A percentile compares a stretch with the other conserved stretches of the same genome.
Conservation (phyloP, 177 flowering plant genomes). For the Vitis hybrid region DNA sequence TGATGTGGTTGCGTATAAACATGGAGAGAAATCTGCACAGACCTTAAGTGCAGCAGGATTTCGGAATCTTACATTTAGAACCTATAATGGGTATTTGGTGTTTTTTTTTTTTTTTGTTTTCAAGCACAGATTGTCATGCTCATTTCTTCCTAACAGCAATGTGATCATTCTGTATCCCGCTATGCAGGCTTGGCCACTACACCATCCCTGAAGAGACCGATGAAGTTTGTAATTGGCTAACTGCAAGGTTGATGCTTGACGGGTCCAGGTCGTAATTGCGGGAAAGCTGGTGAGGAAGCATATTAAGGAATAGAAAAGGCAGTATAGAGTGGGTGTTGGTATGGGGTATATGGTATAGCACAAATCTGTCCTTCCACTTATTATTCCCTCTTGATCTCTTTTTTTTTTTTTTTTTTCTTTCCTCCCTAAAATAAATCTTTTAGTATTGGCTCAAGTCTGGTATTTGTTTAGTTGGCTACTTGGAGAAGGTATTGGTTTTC, state of each 20-base stretch:
- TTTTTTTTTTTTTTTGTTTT: neutral
- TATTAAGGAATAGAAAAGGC: constrained; percentile 8
- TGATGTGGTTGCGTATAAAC: constrained; percentile 52
- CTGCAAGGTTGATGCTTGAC: constrained; percentile 65
- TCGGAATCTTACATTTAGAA: constrained; percentile 41
- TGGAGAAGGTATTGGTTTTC: too few relatives aligned
- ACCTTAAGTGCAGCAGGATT: constrained; percentile 52
- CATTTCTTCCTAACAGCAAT: neutral
- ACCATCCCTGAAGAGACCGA: constrained; percentile 90
- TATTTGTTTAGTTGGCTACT: too few relatives aligned
- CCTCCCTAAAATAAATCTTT: too few relatives aligned
- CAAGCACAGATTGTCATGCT: neutral
- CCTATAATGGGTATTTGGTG: constrained; percentile 52
- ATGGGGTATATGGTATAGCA: constrained; percentile 41
- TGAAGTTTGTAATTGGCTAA: constrained; percentile 85
- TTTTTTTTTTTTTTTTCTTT: too few relatives aligned
- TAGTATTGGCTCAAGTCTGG: too few relatives aligned
- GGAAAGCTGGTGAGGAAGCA: constrained; percentile 15
- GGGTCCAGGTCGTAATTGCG: constrained; percentile 35
- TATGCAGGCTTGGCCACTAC: constrained; percentile 92
- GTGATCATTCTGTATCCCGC: neutral
- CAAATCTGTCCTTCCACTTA: too few relatives aligned
- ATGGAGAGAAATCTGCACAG: constrained; percentile 56
- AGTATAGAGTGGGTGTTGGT: constrained; percentile 16
- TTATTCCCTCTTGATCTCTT: too few relatives aligned